Percentiles rank a stretch among this genome's conserved stretches.
These are phyloP conservation scores for Gossypium sturtianum DNA, from an alignment of 345 rosid genomes.

Conservation along the genomic window DNA sequence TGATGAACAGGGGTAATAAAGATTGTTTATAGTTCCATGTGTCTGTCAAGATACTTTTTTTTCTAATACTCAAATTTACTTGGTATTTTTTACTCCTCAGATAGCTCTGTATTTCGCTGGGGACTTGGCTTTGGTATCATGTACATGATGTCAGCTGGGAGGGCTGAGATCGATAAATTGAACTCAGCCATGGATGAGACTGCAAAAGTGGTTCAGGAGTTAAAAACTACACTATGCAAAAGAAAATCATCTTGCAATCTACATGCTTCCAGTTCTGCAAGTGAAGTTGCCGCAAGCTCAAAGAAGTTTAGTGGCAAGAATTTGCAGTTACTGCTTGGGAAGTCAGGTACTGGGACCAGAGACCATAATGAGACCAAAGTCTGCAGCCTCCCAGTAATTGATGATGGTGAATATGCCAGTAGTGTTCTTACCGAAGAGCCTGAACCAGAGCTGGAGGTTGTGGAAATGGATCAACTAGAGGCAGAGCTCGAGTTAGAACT, in stretches of 20 bases:
- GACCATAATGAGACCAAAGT: constrained; percentile 25
- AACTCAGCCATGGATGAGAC: constrained; percentile 65
- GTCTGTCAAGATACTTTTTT: background rate
- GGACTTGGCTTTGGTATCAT: constrained; percentile 71
- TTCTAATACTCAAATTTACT: background rate
- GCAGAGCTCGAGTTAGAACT: constrained; percentile 81
- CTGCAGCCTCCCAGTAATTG: constrained; percentile 17
- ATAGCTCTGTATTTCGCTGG: constrained; percentile 45
- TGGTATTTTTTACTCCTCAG: constrained; percentile 27
- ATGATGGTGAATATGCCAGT: constrained; percentile 60
- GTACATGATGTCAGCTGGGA: constrained; percentile 77
- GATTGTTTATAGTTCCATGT: background rate
- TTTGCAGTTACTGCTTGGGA: constrained; percentile 13
- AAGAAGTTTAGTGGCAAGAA: constrained; percentile 18
- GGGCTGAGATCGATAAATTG: constrained; percentile 55
- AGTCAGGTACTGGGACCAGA: constrained; percentile 21
- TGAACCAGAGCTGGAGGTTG: constrained; percentile 35
- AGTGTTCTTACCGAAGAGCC: constrained; percentile 84
- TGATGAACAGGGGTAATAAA: background rate
- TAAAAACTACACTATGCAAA: constrained; percentile 54
- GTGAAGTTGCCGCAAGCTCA: constrained; percentile 19
- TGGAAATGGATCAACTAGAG: constrained; percentile 69
- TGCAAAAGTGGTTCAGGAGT: constrained; percentile 55
- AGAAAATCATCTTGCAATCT: constrained; percentile 37
- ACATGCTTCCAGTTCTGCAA: constrained; percentile 17